phyloP scores from a whole-genome alignment of 768 basidiomycete species.

The Pulveroboletus sp. region DNA sequence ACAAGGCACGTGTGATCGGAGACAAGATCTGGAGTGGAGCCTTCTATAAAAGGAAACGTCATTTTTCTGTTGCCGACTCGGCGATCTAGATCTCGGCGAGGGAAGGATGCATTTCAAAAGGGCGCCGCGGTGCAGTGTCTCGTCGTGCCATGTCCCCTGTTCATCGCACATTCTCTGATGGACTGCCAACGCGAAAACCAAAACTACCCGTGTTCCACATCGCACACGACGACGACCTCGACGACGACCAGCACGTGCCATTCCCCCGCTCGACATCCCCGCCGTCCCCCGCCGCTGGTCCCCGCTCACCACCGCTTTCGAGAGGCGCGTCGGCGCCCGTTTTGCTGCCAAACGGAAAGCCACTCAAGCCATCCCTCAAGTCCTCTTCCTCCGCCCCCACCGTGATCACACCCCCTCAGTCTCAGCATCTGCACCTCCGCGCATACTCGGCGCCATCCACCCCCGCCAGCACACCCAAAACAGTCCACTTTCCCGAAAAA shows the following conservation, averaged over 20 bases:
- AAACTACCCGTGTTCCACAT: conserved; percentile 21
- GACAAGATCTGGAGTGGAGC: conserved; percentile 22
- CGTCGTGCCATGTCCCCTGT: background rate
- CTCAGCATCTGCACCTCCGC: conserved; percentile 23
- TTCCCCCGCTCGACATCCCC: conserved; percentile 38
- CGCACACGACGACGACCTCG: conserved; percentile 24
- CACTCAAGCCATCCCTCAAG: conserved; percentile 86
- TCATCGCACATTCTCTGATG: conserved; percentile 35
- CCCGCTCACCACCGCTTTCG: conserved; percentile 14
- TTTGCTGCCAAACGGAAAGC: conserved; percentile 72
- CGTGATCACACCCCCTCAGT: conserved; percentile 4
- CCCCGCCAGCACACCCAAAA: conserved; percentile 58
- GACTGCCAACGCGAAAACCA: conserved; percentile 43
- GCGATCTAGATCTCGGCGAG: conserved; percentile 21
- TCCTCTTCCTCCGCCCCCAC: conserved; percentile 26
- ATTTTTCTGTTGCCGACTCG: conserved; percentile 11
- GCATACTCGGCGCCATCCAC: conserved; percentile 63
- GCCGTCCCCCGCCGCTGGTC: conserved; percentile 5
- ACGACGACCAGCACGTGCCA: conserved; percentile 34
- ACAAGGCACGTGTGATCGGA: conserved; percentile 22
- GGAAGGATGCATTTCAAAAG: conserved; percentile 12
- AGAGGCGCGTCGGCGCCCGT: conserved; percentile 42
- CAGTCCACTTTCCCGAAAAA: conserved; percentile 82
- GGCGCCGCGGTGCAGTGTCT: background rate
- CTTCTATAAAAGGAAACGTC: conserved; percentile 3